phyloP scores from a whole-genome alignment of 345 rosid genomes.

The Syzygium aqueum region DNA sequence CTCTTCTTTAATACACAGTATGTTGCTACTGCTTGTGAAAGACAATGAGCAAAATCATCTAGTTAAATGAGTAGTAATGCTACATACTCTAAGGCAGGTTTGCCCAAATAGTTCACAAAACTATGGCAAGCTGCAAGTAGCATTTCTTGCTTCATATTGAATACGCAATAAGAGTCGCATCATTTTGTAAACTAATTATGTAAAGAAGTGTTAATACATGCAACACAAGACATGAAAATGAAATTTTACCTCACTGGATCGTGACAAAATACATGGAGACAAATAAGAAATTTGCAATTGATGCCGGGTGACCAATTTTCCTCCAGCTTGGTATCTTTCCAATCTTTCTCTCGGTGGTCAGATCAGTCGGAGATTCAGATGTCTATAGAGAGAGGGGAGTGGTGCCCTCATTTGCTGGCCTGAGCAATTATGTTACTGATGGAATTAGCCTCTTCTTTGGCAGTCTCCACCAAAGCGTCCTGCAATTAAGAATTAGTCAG shows the following conservation, averaged over 20 bases:
- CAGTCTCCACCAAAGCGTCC: no score
- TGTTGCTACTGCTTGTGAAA: neutral
- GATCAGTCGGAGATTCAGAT: neutral
- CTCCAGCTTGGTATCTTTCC: neutral
- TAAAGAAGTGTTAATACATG: neutral
- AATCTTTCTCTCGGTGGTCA: neutral
- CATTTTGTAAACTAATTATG: neutral
- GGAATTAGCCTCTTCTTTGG: slow-evolving; percentile 88
- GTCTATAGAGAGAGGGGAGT: neutral
- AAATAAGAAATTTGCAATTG: neutral
- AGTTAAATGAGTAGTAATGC: neutral
- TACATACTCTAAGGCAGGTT: neutral
- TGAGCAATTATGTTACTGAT: slow-evolving; percentile 87
- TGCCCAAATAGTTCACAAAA: neutral
- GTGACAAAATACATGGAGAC: neutral
- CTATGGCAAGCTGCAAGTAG: neutral
- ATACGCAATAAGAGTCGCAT: neutral
- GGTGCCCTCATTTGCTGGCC: slow-evolving; percentile 64
- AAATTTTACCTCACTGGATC: neutral
- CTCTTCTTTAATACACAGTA: neutral
- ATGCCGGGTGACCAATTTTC: neutral
- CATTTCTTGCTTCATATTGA: neutral
- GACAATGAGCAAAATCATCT: neutral
- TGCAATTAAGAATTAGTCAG: slow-evolving; percentile 14
- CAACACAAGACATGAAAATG: neutral